These are phyloP conservation scores for Trichophyton equinum DNA, from an alignment of 2,329 filamentous ascomycete species.

Conservation along the genomic window DNA sequence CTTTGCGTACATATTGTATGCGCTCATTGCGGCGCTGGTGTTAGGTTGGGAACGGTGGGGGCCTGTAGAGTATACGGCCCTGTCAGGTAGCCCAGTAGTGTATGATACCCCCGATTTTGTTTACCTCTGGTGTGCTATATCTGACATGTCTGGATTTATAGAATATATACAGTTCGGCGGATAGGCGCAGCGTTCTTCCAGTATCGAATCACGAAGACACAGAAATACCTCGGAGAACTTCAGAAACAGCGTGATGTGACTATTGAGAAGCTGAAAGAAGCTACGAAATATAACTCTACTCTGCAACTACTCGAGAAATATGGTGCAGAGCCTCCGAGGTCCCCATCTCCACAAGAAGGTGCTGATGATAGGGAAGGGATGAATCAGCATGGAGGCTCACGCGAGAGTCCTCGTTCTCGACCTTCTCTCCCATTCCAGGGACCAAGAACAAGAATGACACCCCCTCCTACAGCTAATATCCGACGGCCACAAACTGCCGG, in stretches of 20 bases:
- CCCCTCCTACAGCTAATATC: slow-evolving; percentile 55
- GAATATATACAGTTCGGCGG: slow-evolving; percentile 66
- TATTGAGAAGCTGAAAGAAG: slow-evolving; percentile 86
- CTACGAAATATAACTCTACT: slow-evolving; percentile 92
- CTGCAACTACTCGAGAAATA: slow-evolving; percentile 91
- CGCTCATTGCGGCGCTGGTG: slow-evolving; percentile 69
- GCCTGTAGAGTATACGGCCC: slow-evolving; percentile 60
- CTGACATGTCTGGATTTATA: slow-evolving; percentile 25
- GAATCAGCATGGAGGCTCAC: slow-evolving; percentile 10
- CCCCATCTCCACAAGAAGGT: slow-evolving; percentile 19
- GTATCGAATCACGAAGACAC: slow-evolving; percentile 61
- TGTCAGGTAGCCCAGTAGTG: slow-evolving; percentile 68
- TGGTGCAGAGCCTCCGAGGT: slow-evolving; percentile 50
- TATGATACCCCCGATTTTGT: slow-evolving; percentile 32
- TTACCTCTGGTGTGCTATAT: background rate
- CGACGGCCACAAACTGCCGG: slow-evolving; percentile 20
- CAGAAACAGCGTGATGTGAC: slow-evolving; percentile 71
- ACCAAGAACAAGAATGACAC: slow-evolving; percentile 43
- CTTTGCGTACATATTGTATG: slow-evolving; percentile 80
- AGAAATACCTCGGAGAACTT: slow-evolving; percentile 57
- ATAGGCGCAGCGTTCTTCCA: slow-evolving; percentile 60
- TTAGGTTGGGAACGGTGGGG: slow-evolving; percentile 73
- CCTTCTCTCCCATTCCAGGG: slow-evolving; percentile 18
- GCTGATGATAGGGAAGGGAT: slow-evolving; percentile 3
- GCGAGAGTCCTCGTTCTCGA: slow-evolving; percentile 15